phyloP scores from a whole-genome alignment of 139 green algal species.

The Chlamydomonas urium region DNA sequence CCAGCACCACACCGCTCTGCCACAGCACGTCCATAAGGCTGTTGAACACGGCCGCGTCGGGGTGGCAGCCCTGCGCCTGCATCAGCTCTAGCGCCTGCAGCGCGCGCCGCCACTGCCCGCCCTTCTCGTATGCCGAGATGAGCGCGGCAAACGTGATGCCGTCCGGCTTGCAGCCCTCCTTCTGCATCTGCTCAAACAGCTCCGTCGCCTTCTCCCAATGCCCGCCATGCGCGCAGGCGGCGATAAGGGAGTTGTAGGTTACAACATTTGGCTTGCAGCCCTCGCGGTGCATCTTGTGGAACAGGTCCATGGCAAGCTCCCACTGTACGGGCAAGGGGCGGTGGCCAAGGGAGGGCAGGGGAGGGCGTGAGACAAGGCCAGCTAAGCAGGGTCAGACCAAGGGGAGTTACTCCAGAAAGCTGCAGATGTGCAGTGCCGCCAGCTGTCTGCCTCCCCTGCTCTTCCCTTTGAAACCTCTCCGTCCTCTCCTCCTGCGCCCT shows the following conservation, averaged over 20 bases:
- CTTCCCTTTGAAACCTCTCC: no score
- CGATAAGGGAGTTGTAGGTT: conserved; percentile 87
- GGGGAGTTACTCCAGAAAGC: no score
- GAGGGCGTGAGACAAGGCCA: no score
- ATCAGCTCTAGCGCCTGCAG: conserved; percentile 66
- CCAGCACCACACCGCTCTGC: conserved; percentile 45
- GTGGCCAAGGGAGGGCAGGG: no score
- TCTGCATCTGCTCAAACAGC: conserved; percentile 73
- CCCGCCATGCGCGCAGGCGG: conserved; percentile 61
- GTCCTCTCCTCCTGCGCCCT: conserved; percentile 43
- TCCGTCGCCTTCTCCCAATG: conserved; percentile 75
- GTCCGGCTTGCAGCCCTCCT: conserved; percentile 64
- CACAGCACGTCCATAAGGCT: conserved; percentile 56
- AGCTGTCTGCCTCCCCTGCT: no score
- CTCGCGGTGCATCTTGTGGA: conserved; percentile 61
- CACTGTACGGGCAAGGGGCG: no score
- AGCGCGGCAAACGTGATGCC: conserved; percentile 72
- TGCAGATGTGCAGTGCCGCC: no score
- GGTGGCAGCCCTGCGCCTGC: conserved; percentile 53
- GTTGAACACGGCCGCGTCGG: conserved; percentile 57
- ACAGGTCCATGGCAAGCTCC: conserved; percentile 70
- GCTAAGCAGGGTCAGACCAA: no score
- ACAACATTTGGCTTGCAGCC: conserved; percentile 78
- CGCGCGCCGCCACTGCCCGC: conserved; percentile 52
- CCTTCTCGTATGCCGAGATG: conserved; percentile 60